Evolutionary conservation across 805 yeast genomes (phyloP).

Genomic region (Candida pseudoglaebosa): DNA sequence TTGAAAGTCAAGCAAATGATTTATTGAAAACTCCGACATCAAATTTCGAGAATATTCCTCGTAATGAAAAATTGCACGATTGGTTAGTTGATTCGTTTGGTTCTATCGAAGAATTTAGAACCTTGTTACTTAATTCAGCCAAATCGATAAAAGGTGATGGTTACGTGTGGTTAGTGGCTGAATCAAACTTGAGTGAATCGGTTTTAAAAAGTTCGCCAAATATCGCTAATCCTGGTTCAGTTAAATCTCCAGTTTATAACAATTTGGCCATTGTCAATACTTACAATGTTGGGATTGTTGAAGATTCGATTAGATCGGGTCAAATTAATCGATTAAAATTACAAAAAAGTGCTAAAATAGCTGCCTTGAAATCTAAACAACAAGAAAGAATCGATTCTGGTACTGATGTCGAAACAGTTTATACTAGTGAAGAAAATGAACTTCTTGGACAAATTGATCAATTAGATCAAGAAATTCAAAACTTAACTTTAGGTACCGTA

Average conservation of each 20-base stretch:
- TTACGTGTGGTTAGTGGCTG: constrained; percentile 82
- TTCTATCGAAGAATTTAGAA: constrained; percentile 68
- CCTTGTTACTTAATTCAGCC: constrained; percentile 66
- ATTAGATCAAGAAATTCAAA: constrained; percentile 11
- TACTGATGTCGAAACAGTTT: background rate
- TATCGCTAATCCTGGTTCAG: constrained; percentile 6
- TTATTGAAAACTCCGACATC: constrained; percentile 45
- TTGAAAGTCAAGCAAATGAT: constrained; percentile 22
- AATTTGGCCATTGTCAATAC: constrained; percentile 70
- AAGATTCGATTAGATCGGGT: constrained; percentile 52
- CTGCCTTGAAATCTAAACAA: constrained; percentile 21
- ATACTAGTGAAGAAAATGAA: constrained; percentile 11
- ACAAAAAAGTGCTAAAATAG: constrained; percentile 29
- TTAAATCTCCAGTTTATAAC: constrained; percentile 21
- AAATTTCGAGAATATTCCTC: constrained; percentile 31
- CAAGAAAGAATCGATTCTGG: constrained; percentile 15
- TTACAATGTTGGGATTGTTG: constrained; percentile 87
- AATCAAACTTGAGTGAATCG: constrained; percentile 31
- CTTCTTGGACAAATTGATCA: constrained; percentile 8
- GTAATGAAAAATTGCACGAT: constrained; percentile 31
- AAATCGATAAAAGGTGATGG: constrained; percentile 83
- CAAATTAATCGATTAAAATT: constrained; percentile 43
- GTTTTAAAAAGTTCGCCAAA: constrained; percentile 16
- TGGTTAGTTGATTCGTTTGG: constrained; percentile 68
- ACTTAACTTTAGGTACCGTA: constrained; percentile 30